Conservation (phyloP, 176 grass and related monocot species). For the Secale cereale region DNA sequence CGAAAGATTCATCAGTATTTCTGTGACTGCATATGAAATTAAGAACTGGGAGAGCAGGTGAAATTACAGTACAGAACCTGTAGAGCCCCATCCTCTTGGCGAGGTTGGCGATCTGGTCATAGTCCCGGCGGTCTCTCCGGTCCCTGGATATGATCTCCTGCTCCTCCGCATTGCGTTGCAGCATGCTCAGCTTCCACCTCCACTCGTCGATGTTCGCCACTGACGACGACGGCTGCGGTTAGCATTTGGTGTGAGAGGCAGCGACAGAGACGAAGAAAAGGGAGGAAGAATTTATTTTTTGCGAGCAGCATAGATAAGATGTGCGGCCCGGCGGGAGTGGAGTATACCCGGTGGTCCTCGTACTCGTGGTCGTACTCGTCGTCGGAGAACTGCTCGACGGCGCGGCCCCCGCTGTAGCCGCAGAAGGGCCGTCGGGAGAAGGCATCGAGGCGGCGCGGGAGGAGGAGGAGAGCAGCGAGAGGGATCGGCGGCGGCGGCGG, state of each 20-base stretch:
- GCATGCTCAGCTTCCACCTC: slow-evolving; percentile 95
- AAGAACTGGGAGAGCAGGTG: not conserved
- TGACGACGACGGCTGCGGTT: slow-evolving; percentile 70
- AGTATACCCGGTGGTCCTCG: slow-evolving; percentile 67
- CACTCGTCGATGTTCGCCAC: slow-evolving; percentile 97
- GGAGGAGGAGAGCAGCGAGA: slow-evolving; percentile 39
- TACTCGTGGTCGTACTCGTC: slow-evolving; percentile 95
- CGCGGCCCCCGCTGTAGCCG: slow-evolving; percentile 25
- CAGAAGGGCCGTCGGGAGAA: slow-evolving; percentile 18
- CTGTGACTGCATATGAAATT: not conserved
- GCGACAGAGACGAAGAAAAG: not conserved
- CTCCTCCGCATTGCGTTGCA: slow-evolving; percentile 72
- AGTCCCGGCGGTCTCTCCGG: slow-evolving; percentile 79
- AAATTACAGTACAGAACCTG: slow-evolving; percentile 42
- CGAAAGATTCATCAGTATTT: not conserved
- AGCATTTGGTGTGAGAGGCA: not conserved
- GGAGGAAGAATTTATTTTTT: not conserved
- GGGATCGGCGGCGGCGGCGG: slow-evolving; percentile 17
- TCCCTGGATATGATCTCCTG: slow-evolving; percentile 95
- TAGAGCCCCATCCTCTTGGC: slow-evolving; percentile 85
- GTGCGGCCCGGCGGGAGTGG: not conserved
- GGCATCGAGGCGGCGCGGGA: slow-evolving; percentile 19
- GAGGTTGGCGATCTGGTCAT: slow-evolving; percentile 83
- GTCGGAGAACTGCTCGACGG: slow-evolving; percentile 91
- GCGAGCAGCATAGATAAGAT: not conserved